phyloP scores from a whole-genome alignment of 495 filamentous ascomycete species.

The Xylaria longipes region DNA sequence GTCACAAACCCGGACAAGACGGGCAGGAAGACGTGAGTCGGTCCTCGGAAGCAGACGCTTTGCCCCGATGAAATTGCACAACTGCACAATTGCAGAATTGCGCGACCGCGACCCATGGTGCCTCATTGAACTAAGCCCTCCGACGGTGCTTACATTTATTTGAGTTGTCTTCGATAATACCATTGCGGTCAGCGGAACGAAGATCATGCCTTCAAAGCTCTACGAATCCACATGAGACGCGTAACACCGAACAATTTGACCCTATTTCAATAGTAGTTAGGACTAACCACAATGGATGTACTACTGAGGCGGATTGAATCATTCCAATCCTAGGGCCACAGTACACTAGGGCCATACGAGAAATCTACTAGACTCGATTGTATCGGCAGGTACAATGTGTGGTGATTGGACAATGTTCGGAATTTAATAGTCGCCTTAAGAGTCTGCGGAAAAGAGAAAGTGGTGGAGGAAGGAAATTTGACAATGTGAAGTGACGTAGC shows the following conservation, averaged over 20 bases:
- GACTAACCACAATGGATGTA: neutral
- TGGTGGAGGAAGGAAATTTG: neutral
- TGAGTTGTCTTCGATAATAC: neutral
- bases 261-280: neutral
- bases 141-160: neutral
- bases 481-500: constrained; percentile 18
- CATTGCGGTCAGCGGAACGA: neutral
- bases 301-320: neutral
- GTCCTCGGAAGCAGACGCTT: neutral
- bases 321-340: neutral
- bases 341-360: neutral
- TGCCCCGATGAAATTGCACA: neutral
- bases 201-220: neutral
- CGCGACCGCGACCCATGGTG: neutral
- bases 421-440: neutral
- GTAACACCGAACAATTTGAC: neutral
- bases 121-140: neutral
- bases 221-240: constrained; percentile 5
- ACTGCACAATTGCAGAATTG: neutral
- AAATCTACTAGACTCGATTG: neutral
- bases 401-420: neutral
- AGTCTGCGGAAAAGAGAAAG: neutral
- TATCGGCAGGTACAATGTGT: neutral
- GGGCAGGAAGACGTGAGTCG: neutral
- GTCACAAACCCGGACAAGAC: neutral